Evolutionary conservation across 164 flowering plant species (phyloP).

Genomic region (Berberis thunbergii): DNA sequence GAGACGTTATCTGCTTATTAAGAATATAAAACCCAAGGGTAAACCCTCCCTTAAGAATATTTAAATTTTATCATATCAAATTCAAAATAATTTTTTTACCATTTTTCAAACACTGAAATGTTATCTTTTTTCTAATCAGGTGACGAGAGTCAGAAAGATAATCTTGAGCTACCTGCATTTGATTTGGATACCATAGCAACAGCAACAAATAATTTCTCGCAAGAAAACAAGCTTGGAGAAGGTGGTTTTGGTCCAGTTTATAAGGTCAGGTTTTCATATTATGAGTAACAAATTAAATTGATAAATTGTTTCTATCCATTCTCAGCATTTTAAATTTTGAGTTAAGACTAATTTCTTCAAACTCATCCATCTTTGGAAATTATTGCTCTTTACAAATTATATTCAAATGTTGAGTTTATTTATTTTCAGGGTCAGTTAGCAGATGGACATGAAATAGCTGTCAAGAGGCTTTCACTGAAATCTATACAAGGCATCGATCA

Average conservation of each 20-base stretch:
- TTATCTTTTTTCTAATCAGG: neutral
- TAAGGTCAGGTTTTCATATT: conserved; percentile 21
- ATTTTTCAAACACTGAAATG: neutral
- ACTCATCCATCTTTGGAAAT: too few relatives aligned
- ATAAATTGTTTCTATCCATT: too few relatives aligned
- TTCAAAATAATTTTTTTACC: neutral
- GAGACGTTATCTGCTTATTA: neutral
- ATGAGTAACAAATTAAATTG: too few relatives aligned
- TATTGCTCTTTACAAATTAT: neutral
- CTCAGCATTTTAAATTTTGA: too few relatives aligned
- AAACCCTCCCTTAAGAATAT: neutral
- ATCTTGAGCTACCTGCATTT: conserved; percentile 1
- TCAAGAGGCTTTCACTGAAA: conserved; percentile 5
- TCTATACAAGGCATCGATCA: conserved; percentile 4
- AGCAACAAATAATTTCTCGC: conserved; percentile 20
- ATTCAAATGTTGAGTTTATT: too few relatives aligned
- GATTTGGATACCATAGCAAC: conserved; percentile 8
- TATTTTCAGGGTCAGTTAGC: neutral
- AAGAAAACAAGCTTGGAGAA: conserved; percentile 21
- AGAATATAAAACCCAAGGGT: neutral
- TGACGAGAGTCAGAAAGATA: neutral
- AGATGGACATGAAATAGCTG: conserved; percentile 9
- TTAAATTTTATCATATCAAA: neutral
- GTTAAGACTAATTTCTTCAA: neutral
- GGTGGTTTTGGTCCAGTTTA: conserved; percentile 43